Base-by-base conservation (phyloP, 352 stramenopile genomes). In the Phytophthora quininea region DNA sequence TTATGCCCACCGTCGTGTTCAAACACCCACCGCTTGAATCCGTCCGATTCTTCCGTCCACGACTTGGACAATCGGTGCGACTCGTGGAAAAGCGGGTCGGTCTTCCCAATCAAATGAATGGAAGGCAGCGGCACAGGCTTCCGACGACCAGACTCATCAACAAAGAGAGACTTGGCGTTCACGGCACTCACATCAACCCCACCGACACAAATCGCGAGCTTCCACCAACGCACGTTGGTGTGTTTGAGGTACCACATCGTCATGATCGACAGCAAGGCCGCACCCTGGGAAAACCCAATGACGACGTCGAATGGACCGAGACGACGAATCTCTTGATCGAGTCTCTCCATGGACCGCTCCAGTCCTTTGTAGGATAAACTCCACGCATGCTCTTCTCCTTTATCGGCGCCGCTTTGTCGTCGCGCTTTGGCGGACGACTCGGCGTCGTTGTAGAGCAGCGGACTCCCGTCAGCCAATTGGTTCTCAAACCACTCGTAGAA, bases 51-150 rank as follows among this genome's bases (percentile, higher is more conserved):
- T 8, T 66, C 67, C 6, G 54, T 55, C 59, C 69, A 83, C 48
- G 68, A 67, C 24, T 67, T 42, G 3, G 64, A 60, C 49, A 91
- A 67, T 10, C 78, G 64, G 52, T 83, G 54, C 8, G 72, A 77
- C 27, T 84, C 74, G 4, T 69, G 54, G 43, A 79, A 88, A 30
- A 88, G 76, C n/a, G 79, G 74, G 38, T 92, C 82, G 27, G 78
- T 81, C 68, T 86, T 81, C 32, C 80, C 84, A 32, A 85, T 63
- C n/a, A 92, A 60, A 54, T 88, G 79, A 38, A 85, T 73, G 8
- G 76, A 81, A 19, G 73, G 65, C 54, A 80, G 31, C 42, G 67
- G 62, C 37, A 85, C 71, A 27, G 58, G 54, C 42, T 88, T 51
- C 6, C 48, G 58, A 27, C 40, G 51, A 2, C 67, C 71, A 7